Evolutionary conservation across 129 eudicot genomes (phyloP).

Genomic region (Chrysanthemum makinoi): DNA sequence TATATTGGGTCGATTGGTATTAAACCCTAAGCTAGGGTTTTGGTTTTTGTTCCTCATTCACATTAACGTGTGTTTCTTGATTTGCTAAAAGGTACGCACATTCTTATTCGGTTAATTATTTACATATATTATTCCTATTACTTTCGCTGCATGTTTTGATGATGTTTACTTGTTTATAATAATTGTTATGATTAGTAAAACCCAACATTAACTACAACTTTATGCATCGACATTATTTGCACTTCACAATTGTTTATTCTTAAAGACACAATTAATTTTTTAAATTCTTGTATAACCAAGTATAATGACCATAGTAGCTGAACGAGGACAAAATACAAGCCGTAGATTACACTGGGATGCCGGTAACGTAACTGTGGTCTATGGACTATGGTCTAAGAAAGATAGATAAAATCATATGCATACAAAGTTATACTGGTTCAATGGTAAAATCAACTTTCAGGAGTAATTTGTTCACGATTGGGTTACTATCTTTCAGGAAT

Average conservation of each 20-base stretch:
- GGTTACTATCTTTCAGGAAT: constrained; percentile 64
- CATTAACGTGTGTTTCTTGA: too few species aligned
- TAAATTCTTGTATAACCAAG: too few species aligned
- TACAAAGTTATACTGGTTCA: neutral
- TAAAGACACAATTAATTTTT: neutral
- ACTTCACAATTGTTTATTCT: neutral
- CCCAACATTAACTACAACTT: too few species aligned
- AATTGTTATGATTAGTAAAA: too few species aligned
- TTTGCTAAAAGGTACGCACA: too few species aligned
- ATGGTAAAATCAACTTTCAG: constrained; percentile 11
- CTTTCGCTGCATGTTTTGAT: too few species aligned
- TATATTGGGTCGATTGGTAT: too few species aligned
- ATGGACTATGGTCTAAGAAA: constrained; percentile 43
- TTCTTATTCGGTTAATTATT: too few species aligned
- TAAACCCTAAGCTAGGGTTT: too few species aligned
- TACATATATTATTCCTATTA: too few species aligned
- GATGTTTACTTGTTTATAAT: too few species aligned
- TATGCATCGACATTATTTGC: neutral
- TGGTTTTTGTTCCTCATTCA: too few species aligned
- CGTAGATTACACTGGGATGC: constrained; percentile 44
- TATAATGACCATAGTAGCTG: constrained; percentile 42
- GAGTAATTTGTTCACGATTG: constrained; percentile 73
- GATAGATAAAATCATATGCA: neutral
- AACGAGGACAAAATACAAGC: constrained; percentile 32
- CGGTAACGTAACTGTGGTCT: constrained; percentile 39